phyloP scores from a whole-genome alignment of 164 flowering plant genomes.

The Aristolochia fimbriata region DNA sequence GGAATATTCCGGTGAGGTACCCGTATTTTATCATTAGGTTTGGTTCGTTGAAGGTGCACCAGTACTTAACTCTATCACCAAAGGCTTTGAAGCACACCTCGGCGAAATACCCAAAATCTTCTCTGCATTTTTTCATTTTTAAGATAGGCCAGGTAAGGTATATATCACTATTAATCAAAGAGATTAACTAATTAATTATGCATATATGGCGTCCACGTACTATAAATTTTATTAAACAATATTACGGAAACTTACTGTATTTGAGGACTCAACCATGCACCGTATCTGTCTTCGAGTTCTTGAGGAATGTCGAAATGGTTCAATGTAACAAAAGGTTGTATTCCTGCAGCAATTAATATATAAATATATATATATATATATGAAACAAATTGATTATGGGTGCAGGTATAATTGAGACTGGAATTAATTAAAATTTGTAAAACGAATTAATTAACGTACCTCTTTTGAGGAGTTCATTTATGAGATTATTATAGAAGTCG shows the following conservation, averaged over 20 bases:
- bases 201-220: no score
- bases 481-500: constrained; percentile 36
- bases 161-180: no score
- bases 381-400: background rate
- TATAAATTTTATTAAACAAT: no score
- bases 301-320: constrained; percentile 15
- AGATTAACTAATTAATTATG: no score
- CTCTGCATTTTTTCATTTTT: background rate
- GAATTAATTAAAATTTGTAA: no score
- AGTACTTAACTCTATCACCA: constrained; percentile 7
- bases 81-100: constrained; percentile 6
- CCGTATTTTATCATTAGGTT: background rate
- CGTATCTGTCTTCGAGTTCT: constrained; percentile 12
- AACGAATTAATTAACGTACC: constrained; percentile 18
- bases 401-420: no score
- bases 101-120: constrained; percentile 7
- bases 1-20: constrained; percentile 1
- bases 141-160: no score
- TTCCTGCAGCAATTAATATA: no score
- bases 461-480: constrained; percentile 31
- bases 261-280: constrained; percentile 8
- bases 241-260: constrained; percentile 3
- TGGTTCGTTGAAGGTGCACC: constrained; percentile 7
- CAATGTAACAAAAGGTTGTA: constrained; percentile 10
- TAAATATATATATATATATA: background rate